Evolutionary conservation across 352 stramenopile species (phyloP), one percentile per base, ranked within the genome.

Genomic region (Aphanomyces cochlioides): DNA sequence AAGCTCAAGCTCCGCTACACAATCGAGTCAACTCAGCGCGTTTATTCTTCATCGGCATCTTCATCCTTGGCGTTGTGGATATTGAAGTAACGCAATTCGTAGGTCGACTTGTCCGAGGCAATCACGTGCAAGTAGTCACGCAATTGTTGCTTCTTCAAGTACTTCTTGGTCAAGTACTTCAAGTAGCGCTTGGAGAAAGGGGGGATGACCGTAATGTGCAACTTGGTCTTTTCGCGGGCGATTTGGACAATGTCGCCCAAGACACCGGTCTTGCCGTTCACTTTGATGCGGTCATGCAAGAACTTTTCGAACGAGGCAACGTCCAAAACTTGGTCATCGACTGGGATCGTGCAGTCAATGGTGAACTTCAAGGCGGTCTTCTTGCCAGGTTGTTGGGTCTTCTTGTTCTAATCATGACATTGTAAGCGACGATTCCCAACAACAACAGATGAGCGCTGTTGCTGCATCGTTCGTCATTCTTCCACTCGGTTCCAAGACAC

Each of bases 121-220:
- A 99, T 97, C 41, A 99, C 97, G 82, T 98, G 96, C 59, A 99
- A 82, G 85, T 99, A 99, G 90, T 99, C 97, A 79, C 97, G 95
- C 66, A 99, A 85, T 82, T 99, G 95, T 80, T 99, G 97, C 91
- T 99, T 99, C 93, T 99, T 99, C 76, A 99, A 85, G 93, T 99
- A 99, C 89, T 99, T 98, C 95, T 99, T 99, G 70, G 96, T 98
- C 34, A 99, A 79, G 87, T 99, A 99, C 89, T 99, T 99, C 72
- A 96, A 85, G 83, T 96, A 97, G 75, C 98, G 93, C 90, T 99
- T 99, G 63, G 95, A 98, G 82, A 99, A 98, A 40, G 92, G 89
- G 21, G 97, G 83, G 39, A 98, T 83, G 7, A 93, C 88, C 7
- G 90, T 96, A 57, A 99, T 82, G 75, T 98, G 97, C 47, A 98